These are phyloP conservation scores for Afroboletus lepidellus DNA, from an alignment of 1,284 basidiomycete species.

Conservation along the genomic window DNA sequence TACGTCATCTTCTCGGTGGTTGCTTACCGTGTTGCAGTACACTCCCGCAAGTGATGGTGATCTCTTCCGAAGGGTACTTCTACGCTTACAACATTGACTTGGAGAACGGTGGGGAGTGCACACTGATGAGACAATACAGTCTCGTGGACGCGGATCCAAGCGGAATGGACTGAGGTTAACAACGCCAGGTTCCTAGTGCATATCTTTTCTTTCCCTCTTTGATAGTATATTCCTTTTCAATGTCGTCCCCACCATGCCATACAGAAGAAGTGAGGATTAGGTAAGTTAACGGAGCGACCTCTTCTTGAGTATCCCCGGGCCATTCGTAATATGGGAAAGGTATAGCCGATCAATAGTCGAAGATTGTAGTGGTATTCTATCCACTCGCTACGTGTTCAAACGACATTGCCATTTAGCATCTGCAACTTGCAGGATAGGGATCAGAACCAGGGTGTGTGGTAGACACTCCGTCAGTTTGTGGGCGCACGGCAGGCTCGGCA, in stretches of 20 bases:
- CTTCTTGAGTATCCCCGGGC: too few species aligned
- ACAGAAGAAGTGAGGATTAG: neutral
- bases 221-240: neutral
- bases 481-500: too few species aligned
- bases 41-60: conserved; percentile 95
- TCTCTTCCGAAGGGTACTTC: conserved; percentile 93
- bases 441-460: too few species aligned
- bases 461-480: too few species aligned
- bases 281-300: too few species aligned
- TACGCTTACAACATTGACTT: conserved; percentile 96
- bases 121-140: conserved; percentile 92
- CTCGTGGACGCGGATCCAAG: conserved; percentile 36
- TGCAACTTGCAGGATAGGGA: too few species aligned
- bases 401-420: too few species aligned
- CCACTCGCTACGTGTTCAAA: too few species aligned
- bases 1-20: neutral
- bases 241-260: neutral
- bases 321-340: too few species aligned
- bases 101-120: conserved; percentile 94
- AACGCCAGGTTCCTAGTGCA: neutral
- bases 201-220: neutral
- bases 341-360: too few species aligned
- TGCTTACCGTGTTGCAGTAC: conserved; percentile 50
- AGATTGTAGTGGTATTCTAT: too few species aligned
- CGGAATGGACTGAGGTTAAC: conserved; percentile 26